phyloP scores from a whole-genome alignment of 306 rosid species.

The Begonia masoniana region DNA sequence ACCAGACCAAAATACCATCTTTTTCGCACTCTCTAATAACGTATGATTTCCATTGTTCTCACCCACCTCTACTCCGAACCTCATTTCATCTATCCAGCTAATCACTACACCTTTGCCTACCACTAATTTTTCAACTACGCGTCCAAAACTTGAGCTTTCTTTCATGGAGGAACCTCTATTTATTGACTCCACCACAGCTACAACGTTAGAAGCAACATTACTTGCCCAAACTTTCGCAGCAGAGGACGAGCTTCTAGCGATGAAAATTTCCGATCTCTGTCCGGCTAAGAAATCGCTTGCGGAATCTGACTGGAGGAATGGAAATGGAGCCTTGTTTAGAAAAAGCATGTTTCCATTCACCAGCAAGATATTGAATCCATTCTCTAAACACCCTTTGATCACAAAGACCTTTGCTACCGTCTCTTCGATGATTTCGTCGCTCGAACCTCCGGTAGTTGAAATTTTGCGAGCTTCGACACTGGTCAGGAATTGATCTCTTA shows the following conservation, averaged over 20 bases:
- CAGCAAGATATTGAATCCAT: slow-evolving; percentile 38
- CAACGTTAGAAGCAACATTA: slow-evolving; percentile 21
- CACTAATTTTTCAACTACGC: slow-evolving; percentile 21
- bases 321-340: slow-evolving; percentile 20
- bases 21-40: slow-evolving; percentile 28
- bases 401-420: slow-evolving; percentile 40
- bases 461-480: slow-evolving; percentile 29
- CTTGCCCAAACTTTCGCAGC: slow-evolving; percentile 36
- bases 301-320: slow-evolving; percentile 20
- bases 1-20: slow-evolving; percentile 48
- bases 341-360: slow-evolving; percentile 58
- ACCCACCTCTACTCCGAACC: slow-evolving; percentile 24
- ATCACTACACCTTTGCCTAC: slow-evolving; percentile 19
- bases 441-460: slow-evolving; percentile 21
- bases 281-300: slow-evolving; percentile 28
- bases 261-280: slow-evolving; percentile 38
- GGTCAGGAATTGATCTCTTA: slow-evolving; percentile 36
- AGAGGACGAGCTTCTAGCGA: slow-evolving; percentile 35
- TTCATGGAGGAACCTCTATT: slow-evolving; percentile 20
- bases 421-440: slow-evolving; percentile 23
- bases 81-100: slow-evolving; percentile 19
- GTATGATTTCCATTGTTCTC: slow-evolving; percentile 23
- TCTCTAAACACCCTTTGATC: slow-evolving; percentile 41
- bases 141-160: slow-evolving; percentile 27
- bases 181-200: slow-evolving; percentile 24